phyloP scores from a whole-genome alignment of 371 early-diverging fungal species.

The Rhizomucor pusillus region DNA sequence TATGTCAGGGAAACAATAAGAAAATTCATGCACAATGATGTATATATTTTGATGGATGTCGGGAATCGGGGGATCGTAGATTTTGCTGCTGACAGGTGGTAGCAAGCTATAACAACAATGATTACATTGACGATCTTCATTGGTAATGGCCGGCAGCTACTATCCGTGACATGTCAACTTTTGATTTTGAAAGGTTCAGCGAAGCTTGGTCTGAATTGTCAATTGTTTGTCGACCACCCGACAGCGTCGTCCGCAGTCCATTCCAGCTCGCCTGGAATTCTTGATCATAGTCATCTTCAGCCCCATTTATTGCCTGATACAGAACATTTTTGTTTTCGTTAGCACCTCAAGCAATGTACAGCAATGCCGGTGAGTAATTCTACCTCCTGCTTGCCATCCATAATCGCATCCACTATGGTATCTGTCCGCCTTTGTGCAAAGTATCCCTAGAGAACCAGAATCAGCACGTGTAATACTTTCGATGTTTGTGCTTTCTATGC shows the following conservation, averaged over 20 bases:
- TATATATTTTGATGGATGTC: too few species aligned
- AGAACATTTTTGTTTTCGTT: not conserved
- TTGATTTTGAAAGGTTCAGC: constrained; percentile 21
- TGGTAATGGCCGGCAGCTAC: not conserved
- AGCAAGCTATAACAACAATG: too few species aligned
- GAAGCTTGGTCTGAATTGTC: constrained; percentile 1
- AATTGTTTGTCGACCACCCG: not conserved
- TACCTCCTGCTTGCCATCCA: constrained; percentile 39
- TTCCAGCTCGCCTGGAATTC: constrained; percentile 22
- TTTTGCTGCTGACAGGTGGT: too few species aligned
- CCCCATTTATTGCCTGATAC: constrained; percentile 21
- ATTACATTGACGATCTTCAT: too few species aligned
- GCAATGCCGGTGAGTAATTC: not conserved
- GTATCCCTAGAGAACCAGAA: constrained; percentile 16
- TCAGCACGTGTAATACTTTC: not conserved
- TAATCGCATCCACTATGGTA: constrained; percentile 27
- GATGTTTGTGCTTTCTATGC: not conserved
- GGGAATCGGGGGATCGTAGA: too few species aligned
- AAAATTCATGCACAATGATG: too few species aligned
- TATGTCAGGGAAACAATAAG: too few species aligned
- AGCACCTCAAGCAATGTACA: not conserved
- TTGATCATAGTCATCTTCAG: constrained; percentile 15
- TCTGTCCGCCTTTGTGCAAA: constrained; percentile 24
- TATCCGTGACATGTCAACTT: constrained; percentile 20
- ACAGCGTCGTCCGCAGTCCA: constrained; percentile 5